A percentile compares a stretch with the other conserved stretches of the same genome.
Conservation (phyloP, 495 filamentous ascomycete species). For the Podospora sp. region DNA sequence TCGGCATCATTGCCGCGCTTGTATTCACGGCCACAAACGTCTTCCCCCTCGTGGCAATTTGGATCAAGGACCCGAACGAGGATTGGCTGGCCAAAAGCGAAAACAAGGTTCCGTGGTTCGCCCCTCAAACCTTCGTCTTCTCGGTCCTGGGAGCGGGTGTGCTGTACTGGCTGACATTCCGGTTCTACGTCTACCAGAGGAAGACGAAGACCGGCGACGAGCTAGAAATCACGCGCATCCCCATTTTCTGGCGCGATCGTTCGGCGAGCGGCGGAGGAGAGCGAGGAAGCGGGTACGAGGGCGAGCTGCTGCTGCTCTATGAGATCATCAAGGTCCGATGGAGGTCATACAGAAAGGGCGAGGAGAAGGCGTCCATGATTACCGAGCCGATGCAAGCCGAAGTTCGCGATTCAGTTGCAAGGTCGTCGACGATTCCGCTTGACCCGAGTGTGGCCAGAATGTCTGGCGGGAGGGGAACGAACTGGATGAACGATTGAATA, state of each 20-base stretch:
- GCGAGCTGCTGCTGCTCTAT: constrained; percentile 25
- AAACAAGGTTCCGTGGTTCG: constrained; percentile 23
- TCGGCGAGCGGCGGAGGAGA: neutral
- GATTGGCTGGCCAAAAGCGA: constrained; percentile 13
- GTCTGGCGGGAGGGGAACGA: constrained; percentile 6
- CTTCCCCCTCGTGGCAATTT: constrained; percentile 26
- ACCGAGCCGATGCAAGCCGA: neutral
- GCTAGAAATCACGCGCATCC: constrained; percentile 20
- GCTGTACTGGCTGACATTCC: constrained; percentile 25
- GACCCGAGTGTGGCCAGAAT: neutral
- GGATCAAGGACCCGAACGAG: constrained; percentile 23
- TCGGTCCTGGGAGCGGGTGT: constrained; percentile 11
- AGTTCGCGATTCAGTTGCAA: neutral
- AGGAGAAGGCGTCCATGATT: constrained; percentile 4
- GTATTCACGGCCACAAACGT: constrained; percentile 21
- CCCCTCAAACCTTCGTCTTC: constrained; percentile 19
- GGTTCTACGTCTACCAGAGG: constrained; percentile 24
- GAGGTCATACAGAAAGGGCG: constrained; percentile 10
- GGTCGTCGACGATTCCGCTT: neutral
- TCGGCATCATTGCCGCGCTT: constrained; percentile 22
- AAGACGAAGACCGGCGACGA: constrained; percentile 12
- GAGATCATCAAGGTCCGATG: constrained; percentile 24
- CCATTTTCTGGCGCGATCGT: constrained; percentile 23
- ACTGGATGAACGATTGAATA: neutral
- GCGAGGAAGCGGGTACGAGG: neutral